Conservation (phyloP, 1,284 basidiomycete species). For the Heliocybe sulcata region DNA sequence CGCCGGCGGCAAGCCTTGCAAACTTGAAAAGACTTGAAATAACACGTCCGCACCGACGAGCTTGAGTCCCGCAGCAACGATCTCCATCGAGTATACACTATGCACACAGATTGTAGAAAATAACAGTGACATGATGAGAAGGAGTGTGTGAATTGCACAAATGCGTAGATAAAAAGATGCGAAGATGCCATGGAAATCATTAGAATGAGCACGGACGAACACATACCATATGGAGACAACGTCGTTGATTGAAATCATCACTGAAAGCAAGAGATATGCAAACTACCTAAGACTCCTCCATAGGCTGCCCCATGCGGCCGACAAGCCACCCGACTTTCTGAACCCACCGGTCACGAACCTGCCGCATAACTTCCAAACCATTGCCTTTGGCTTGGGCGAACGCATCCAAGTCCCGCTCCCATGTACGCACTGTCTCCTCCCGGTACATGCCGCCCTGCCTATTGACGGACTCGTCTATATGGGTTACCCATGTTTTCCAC, state of each 20-base stretch:
- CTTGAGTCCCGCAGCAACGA: no score
- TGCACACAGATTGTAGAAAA: background rate
- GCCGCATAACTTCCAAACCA: constrained; percentile 45
- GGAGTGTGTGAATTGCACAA: background rate
- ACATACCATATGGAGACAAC: background rate
- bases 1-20: no score
- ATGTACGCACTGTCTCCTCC: constrained; percentile 53
- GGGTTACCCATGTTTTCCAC: constrained; percentile 72
- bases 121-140: background rate
- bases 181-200: background rate
- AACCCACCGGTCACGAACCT: constrained; percentile 64
- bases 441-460: constrained; percentile 74
- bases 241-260: background rate
- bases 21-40: no score
- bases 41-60: no score
- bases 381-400: constrained; percentile 46
- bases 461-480: constrained; percentile 62
- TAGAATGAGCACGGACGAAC: background rate
- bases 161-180: background rate
- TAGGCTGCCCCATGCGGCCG: constrained; percentile 43
- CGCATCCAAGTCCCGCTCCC: constrained; percentile 62
- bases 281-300: constrained; percentile 41
- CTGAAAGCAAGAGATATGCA: background rate
- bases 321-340: constrained; percentile 71
- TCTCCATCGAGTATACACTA: background rate